Conservation (phyloP, 352 stramenopile species). For the Phytophthora niederhauseri region DNA sequence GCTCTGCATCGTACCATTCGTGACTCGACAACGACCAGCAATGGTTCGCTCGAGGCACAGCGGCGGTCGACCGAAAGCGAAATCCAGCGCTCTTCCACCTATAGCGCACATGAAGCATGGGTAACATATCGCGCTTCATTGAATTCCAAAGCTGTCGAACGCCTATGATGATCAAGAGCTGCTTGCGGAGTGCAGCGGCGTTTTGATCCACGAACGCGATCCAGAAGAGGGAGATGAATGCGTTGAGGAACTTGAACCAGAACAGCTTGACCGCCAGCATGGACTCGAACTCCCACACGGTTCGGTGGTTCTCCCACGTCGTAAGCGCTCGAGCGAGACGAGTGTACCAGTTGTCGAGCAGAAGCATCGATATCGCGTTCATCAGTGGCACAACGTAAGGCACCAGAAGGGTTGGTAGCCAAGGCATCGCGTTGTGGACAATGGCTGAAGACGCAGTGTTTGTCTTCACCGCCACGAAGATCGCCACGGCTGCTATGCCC, state of each 20-base stretch:
- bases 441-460: conserved; percentile 37
- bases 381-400: conserved; percentile 65
- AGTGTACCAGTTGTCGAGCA: conserved; percentile 79
- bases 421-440: conserved; percentile 36
- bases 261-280: conserved; percentile 82
- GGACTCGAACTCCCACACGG: conserved; percentile 78
- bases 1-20: conserved; percentile 69
- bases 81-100: conserved; percentile 55
- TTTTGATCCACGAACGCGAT: conserved; percentile 74
- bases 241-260: conserved; percentile 86
- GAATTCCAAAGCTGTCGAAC: conserved; percentile 76
- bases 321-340: conserved; percentile 58
- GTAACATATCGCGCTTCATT: conserved; percentile 53
- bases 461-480: conserved; percentile 68
- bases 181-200: conserved; percentile 52
- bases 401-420: conserved; percentile 43
- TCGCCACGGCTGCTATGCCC: conserved; percentile 48
- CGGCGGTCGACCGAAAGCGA: conserved; percentile 22
- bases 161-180: conserved; percentile 77
- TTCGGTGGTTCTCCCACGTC: conserved; percentile 82
- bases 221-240: conserved; percentile 84
- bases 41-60: conserved; percentile 13
- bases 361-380: conserved; percentile 73
- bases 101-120: conserved; percentile 54
- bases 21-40: conserved; percentile 34